These are phyloP conservation scores for Didymella pomorum DNA, from an alignment of 2,329 filamentous ascomycete genomes.

Conservation along the genomic window DNA sequence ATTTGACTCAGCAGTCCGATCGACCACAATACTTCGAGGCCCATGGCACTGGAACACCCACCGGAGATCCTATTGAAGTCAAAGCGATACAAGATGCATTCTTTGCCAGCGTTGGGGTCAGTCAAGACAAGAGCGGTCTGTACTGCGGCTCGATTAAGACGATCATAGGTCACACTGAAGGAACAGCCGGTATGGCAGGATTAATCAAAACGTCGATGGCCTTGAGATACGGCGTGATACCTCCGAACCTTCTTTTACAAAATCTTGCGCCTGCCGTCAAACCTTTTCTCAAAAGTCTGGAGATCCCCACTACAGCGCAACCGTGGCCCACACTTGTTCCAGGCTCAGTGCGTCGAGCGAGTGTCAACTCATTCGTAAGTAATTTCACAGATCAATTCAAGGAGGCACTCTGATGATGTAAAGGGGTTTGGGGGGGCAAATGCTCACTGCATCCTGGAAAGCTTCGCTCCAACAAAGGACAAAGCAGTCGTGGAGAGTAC, in stretches of 20 bases:
- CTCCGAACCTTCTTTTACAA: conserved; percentile 45
- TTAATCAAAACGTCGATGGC: conserved; percentile 51
- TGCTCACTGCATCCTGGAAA: conserved; percentile 35
- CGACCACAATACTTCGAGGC: conserved; percentile 48
- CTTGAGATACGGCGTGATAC: conserved; percentile 30
- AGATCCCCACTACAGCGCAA: conserved; percentile 12
- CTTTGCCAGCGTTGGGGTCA: conserved; percentile 3
- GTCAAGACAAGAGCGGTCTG: no score
- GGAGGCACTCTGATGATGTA: neutral
- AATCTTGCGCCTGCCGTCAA: conserved; percentile 44
- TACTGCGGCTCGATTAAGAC: conserved; percentile 39
- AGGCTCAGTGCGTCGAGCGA: conserved; percentile 21
- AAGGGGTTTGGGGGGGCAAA: conserved; percentile 37
- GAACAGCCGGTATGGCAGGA: conserved; percentile 45
- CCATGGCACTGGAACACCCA: conserved; percentile 51
- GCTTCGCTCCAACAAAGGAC: no score
- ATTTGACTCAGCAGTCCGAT: conserved; percentile 26
- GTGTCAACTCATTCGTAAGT: conserved; percentile 28
- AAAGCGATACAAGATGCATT: conserved; percentile 32
- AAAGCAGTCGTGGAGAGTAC: no score
- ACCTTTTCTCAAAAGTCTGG: conserved; percentile 25
- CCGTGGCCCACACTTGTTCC: conserved; percentile 23
- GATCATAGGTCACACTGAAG: conserved; percentile 54
- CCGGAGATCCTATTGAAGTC: conserved; percentile 43
- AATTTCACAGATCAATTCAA: no score